These are phyloP conservation scores for Metschnikowia matae DNA, from an alignment of 805 yeast genomes.

Conservation along the genomic window DNA sequence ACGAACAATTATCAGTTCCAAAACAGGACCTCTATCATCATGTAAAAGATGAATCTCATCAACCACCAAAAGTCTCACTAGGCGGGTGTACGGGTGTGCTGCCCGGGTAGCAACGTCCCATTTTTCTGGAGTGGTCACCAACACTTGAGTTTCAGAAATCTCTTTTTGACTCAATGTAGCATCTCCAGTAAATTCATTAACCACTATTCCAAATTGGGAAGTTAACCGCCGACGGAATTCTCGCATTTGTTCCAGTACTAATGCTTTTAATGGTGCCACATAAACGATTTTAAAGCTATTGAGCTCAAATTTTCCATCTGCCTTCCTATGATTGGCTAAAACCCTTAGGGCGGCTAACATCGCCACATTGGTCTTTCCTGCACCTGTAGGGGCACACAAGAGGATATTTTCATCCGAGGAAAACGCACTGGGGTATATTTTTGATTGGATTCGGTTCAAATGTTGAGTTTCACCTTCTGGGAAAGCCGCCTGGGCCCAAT, in stretches of 20 bases:
- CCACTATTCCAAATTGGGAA: constrained; percentile 58
- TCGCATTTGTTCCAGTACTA: constrained; percentile 91
- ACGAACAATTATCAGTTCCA: constrained; percentile 84
- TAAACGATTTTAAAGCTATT: constrained; percentile 73
- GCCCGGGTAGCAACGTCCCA: constrained; percentile 97
- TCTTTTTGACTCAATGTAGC: constrained; percentile 71
- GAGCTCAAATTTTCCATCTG: constrained; percentile 47
- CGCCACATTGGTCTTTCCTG: constrained; percentile 97
- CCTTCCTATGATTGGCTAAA: constrained; percentile 47
- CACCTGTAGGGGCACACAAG: constrained; percentile 97
- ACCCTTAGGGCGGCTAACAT: constrained; percentile 71
- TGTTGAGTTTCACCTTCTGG: constrained; percentile 60
- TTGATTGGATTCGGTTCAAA: constrained; percentile 80
- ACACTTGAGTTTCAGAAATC: constrained; percentile 69
- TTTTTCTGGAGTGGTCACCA: constrained; percentile 94
- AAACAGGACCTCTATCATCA: constrained; percentile 92
- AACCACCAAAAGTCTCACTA: constrained; percentile 69
- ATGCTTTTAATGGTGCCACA: constrained; percentile 89
- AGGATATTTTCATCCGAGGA: constrained; percentile 64
- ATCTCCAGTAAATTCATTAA: constrained; percentile 90
- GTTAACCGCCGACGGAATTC: constrained; percentile 72
- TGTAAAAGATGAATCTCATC: constrained; percentile 93
- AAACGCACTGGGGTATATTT: constrained; percentile 77
- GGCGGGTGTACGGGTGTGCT: constrained; percentile 53
- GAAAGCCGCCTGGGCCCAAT: constrained; percentile 78